Evolutionary conservation across 805 yeast species (phyloP).

Genomic region (Candida gorgasii): DNA sequence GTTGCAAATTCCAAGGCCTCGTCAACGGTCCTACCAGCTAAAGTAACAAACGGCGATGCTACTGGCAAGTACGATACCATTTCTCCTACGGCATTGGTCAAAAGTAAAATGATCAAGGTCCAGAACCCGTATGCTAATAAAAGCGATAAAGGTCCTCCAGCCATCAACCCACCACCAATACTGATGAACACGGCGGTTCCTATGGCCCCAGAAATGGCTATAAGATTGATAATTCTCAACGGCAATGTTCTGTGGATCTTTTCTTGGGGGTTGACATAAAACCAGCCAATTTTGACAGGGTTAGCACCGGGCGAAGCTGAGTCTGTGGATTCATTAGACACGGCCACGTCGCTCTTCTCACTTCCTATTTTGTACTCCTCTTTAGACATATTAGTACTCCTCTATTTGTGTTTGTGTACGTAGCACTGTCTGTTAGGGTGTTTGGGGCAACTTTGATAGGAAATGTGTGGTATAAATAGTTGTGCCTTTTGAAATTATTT

Average conservation of each 20-base stretch:
- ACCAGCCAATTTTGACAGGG: constrained; percentile 6
- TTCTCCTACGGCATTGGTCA: constrained; percentile 39
- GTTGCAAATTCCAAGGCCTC: constrained; percentile 37
- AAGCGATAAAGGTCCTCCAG: constrained; percentile 38
- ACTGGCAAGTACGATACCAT: constrained; percentile 40
- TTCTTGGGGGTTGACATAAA: constrained; percentile 7
- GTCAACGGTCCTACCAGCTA: constrained; percentile 41
- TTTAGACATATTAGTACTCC: too few species aligned
- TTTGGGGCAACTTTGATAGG: too few species aligned
- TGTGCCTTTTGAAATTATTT: background rate
- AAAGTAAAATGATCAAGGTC: constrained; percentile 31
- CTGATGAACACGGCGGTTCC: constrained; percentile 44
- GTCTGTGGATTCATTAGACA: background rate
- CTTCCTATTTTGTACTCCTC: too few species aligned
- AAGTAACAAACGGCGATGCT: constrained; percentile 35
- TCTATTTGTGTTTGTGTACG: too few species aligned
- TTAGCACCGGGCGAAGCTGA: background rate
- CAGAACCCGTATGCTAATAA: constrained; percentile 32
- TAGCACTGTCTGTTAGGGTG: too few species aligned
- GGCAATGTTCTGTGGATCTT: constrained; percentile 14
- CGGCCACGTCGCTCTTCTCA: background rate
- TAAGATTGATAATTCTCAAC: constrained; percentile 11
- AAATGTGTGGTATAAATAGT: background rate
- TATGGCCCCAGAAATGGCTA: constrained; percentile 23
- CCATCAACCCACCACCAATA: constrained; percentile 28